Conservation (phyloP, 371 early-diverging fungal species). For the Apophysomyces elegans region DNA sequence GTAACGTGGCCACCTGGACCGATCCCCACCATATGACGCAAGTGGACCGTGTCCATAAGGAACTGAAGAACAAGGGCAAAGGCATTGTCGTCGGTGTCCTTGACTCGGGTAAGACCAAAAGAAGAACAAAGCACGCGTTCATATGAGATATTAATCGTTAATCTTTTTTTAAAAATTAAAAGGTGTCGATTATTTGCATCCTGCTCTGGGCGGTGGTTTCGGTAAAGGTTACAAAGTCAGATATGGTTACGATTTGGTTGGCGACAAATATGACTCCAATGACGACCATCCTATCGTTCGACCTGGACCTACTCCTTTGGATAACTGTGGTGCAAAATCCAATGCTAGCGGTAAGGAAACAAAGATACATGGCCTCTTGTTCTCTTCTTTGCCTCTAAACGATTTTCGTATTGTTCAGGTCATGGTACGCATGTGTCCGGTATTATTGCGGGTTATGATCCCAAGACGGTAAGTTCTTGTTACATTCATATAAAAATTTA, state of each 20-base stretch:
- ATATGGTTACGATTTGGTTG: constrained; percentile 66
- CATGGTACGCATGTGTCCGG: constrained; percentile 75
- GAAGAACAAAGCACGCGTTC: background rate
- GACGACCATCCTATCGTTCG: constrained; percentile 21
- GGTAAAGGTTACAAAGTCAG: constrained; percentile 62
- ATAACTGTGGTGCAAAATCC: constrained; percentile 42
- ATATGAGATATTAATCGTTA: constrained; percentile 14
- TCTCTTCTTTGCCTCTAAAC: too few species aligned
- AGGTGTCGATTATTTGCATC: constrained; percentile 70
- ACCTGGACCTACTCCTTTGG: constrained; percentile 43
- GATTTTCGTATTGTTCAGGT: constrained; percentile 22
- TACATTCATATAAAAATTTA: background rate
- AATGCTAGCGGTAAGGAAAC: constrained; percentile 32
- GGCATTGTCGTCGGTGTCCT: constrained; percentile 76
- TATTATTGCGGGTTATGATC: constrained; percentile 67
- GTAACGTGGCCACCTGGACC: constrained; percentile 17
- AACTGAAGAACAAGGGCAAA: constrained; percentile 58
- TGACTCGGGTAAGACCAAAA: constrained; percentile 58
- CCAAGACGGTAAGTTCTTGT: constrained; percentile 29
- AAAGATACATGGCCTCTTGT: background rate
- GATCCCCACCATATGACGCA: constrained; percentile 47
- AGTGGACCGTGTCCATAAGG: constrained; percentile 44
- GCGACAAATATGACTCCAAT: constrained; percentile 49
- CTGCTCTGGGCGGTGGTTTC: constrained; percentile 75
- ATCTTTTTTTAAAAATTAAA: too few species aligned